Conservation (phyloP, 345 rosid species). For the Arabidopsis suecica region DNA sequence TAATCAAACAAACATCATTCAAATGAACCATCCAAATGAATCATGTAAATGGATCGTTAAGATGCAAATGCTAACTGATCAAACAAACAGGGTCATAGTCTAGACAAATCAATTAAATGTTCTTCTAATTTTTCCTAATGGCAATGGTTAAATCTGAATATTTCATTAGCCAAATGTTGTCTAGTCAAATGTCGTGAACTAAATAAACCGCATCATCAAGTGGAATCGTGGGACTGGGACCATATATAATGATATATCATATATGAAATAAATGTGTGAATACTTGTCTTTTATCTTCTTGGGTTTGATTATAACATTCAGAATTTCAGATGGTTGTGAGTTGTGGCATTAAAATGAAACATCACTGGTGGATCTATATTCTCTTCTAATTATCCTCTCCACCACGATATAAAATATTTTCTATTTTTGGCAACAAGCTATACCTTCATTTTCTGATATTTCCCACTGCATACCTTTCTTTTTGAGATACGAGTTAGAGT, state of each 20-base stretch:
- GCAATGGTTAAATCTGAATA: neutral
- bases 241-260: neutral
- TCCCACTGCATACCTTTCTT: neutral
- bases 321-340: neutral
- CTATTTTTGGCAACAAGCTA: constrained; percentile 3
- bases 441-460: neutral
- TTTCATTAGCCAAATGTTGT: neutral
- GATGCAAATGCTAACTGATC: too few relatives aligned
- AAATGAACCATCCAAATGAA: too few relatives aligned
- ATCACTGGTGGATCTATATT: neutral
- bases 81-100: neutral
- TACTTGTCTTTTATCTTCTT: constrained; percentile 1
- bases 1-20: too few relatives aligned
- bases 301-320: neutral
- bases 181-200: constrained; percentile 20
- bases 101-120: neutral
- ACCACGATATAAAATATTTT: neutral
- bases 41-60: too few relatives aligned
- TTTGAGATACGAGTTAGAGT: neutral
- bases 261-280: neutral
- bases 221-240: constrained; percentile 14
- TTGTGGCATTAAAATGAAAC: neutral
- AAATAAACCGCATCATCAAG: neutral
- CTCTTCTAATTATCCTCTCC: neutral
- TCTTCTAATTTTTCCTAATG: too few relatives aligned